A percentile compares a stretch with the other conserved stretches of the same genome.
phyloP scores from a whole-genome alignment of 495 filamentous ascomycete species.

The Halenospora varia region DNA sequence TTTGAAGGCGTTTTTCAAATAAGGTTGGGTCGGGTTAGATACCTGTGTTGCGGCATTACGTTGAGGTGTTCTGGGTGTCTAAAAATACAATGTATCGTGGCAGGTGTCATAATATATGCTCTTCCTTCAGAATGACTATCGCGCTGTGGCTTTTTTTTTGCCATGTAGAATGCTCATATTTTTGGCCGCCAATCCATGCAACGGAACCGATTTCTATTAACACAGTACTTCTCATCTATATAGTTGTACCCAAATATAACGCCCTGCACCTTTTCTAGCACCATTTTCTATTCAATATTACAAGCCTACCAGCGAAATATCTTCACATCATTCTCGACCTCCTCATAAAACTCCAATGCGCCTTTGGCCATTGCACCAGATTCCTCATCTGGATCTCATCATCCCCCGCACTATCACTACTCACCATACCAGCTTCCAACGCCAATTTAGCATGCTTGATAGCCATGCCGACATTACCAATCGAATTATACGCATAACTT shows the following conservation, averaged over 20 bases:
- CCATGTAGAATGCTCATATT: too few species aligned
- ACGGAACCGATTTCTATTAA: too few species aligned
- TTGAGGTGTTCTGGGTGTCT: neutral
- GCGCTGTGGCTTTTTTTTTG: too few species aligned
- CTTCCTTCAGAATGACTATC: too few species aligned
- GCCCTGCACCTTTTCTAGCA: too few species aligned
- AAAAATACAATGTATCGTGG: neutral
- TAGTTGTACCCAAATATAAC: too few species aligned
- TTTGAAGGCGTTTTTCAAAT: neutral
- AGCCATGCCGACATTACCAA: slow-evolving; percentile 11
- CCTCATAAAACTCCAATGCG: slow-evolving; percentile 22
- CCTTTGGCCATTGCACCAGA: slow-evolving; percentile 11
- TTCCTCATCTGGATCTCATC: slow-evolving; percentile 15
- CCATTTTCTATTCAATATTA: neutral
- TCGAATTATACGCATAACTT: slow-evolving; percentile 20
- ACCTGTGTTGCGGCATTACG: neutral
- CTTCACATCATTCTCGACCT: neutral
- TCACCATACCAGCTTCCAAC: slow-evolving; percentile 15
- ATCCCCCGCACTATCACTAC: slow-evolving; percentile 5
- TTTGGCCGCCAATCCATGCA: too few species aligned
- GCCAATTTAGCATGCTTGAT: slow-evolving; percentile 16
- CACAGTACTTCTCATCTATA: too few species aligned
- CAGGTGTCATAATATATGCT: too few species aligned
- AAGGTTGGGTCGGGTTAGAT: neutral
- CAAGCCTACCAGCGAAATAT: neutral